Evolutionary conservation across 345 rosid species (phyloP).

Genomic region (Eucalyptus curtisii): DNA sequence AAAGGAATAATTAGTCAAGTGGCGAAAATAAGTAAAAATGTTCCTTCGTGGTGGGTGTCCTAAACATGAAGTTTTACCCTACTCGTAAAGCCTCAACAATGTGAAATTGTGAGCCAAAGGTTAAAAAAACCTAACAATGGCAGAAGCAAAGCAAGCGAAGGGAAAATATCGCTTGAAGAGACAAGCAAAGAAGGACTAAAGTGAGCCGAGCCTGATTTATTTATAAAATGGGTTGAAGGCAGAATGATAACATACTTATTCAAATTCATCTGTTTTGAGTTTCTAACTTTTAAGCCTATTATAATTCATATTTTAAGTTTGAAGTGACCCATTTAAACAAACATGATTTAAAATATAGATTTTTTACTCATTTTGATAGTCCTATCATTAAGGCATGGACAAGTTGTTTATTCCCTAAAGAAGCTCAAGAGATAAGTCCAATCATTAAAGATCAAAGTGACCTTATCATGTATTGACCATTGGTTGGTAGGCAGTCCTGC

Average conservation of each 20-base stretch:
- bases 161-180: neutral
- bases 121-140: neutral
- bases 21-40: too few relatives aligned
- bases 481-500: neutral
- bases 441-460: neutral
- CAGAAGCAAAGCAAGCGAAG: neutral
- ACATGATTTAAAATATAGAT: rapidly evolving
- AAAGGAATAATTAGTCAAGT: too few relatives aligned
- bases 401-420: neutral
- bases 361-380: neutral
- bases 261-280: too few relatives aligned
- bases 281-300: neutral
- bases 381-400: neutral
- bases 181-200: neutral
- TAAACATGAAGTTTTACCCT: too few relatives aligned
- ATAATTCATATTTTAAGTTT: neutral
- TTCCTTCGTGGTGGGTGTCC: neutral
- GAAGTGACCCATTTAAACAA: neutral
- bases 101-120: neutral
- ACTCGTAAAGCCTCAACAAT: neutral
- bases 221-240: neutral
- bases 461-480: neutral
- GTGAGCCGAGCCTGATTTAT: neutral
- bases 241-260: too few relatives aligned
- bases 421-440: neutral